A percentile compares a stretch with the other conserved stretches of the same genome.
Evolutionary conservation across 768 basidiomycete genomes (phyloP).

Genomic region (Kwoniella dejecticola): DNA sequence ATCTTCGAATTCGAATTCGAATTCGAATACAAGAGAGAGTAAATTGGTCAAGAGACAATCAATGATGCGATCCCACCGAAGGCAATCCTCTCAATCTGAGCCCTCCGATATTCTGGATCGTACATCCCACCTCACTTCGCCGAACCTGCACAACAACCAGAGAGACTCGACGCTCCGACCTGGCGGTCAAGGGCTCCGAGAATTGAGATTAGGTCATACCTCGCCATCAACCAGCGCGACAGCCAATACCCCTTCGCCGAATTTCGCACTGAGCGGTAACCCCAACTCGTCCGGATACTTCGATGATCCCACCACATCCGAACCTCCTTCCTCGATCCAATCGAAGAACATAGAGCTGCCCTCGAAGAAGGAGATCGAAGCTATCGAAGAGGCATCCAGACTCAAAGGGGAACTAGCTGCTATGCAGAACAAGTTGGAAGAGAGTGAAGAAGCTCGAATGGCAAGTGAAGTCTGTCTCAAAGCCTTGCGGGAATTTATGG

Average conservation of each 20-base stretch:
- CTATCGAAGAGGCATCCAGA: constrained; percentile 22
- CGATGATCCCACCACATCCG: constrained; percentile 5
- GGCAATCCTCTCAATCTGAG: constrained; percentile 40
- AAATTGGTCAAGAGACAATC: constrained; percentile 40
- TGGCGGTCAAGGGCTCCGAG: constrained; percentile 37
- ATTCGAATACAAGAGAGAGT: constrained; percentile 8
- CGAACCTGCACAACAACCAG: constrained; percentile 8
- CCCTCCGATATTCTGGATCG: constrained; percentile 19
- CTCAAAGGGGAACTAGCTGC: constrained; percentile 65
- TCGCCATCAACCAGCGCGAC: constrained; percentile 1
- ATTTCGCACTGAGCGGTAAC: constrained; percentile 2
- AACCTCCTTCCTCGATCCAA: background rate
- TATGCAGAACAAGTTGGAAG: constrained; percentile 68
- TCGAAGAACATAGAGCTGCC: constrained; percentile 11
- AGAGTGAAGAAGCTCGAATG: constrained; percentile 78
- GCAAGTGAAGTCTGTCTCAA: constrained; percentile 84
- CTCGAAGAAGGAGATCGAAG: constrained; percentile 16
- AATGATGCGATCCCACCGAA: constrained; percentile 32
- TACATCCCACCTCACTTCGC: background rate
- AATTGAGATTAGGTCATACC: constrained; percentile 35
- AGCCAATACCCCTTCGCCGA: constrained; percentile 7
- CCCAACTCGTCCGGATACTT: constrained; percentile 19
- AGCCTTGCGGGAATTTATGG: constrained; percentile 70
- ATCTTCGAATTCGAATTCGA: background rate
- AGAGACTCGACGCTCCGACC: constrained; percentile 5